phyloP scores from a whole-genome alignment of 129 eudicot species.

The Heracleum sosnowskyi region DNA sequence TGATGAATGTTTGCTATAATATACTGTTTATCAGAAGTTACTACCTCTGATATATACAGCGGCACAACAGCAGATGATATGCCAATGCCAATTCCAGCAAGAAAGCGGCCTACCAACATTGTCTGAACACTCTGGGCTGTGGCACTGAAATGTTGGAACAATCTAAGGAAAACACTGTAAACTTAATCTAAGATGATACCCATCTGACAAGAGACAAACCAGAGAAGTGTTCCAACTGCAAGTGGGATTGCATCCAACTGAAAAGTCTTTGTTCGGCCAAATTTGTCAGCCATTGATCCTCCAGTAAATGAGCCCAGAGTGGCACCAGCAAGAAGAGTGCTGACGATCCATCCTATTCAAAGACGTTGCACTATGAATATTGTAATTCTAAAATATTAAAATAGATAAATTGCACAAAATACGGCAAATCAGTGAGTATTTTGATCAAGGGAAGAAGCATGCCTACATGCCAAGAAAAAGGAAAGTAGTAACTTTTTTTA shows the following conservation, averaged over 20 bases:
- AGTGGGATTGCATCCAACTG: slow-evolving; percentile 81
- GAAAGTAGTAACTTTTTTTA: no score
- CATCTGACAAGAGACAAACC: slow-evolving; percentile 36
- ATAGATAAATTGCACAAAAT: background rate
- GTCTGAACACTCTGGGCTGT: slow-evolving; percentile 57
- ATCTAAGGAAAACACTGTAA: slow-evolving; percentile 7
- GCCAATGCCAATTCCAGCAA: slow-evolving; percentile 92
- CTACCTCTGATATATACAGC: slow-evolving; percentile 92
- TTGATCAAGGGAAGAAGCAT: background rate
- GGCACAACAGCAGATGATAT: slow-evolving; percentile 98
- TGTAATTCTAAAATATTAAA: background rate
- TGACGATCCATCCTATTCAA: slow-evolving; percentile 80
- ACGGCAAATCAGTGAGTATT: background rate
- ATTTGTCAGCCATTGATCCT: slow-evolving; percentile 79
- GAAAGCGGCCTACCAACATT: slow-evolving; percentile 81
- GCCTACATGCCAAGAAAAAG: background rate
- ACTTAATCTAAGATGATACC: background rate
- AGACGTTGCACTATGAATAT: background rate
- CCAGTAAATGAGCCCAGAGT: slow-evolving; percentile 93
- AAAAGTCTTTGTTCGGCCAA: slow-evolving; percentile 85
- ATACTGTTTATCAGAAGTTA: background rate
- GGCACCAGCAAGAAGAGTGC: slow-evolving; percentile 95
- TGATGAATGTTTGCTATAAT: background rate
- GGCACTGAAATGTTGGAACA: slow-evolving; percentile 42
- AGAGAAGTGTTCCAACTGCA: slow-evolving; percentile 78